Evolutionary conservation across 2,329 filamentous ascomycete species (phyloP), one percentile per base, ranked within the genome.

Genomic region (Calonectria hawksworthii): DNA sequence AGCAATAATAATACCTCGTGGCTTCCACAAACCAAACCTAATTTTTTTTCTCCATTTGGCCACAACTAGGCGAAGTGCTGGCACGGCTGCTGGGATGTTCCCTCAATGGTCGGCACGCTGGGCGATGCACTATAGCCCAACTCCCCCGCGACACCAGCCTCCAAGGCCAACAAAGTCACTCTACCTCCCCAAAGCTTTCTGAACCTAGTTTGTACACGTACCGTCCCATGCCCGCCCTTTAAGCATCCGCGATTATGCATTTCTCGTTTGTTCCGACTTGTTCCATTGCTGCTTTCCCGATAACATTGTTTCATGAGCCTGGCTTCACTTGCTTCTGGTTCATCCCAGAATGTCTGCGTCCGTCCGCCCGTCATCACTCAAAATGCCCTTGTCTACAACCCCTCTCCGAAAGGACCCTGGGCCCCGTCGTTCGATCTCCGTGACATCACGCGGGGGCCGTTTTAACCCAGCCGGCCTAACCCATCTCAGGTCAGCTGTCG

Each of bases 401-500:
- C 72, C 68, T 63, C 68, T 54, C 59, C 51, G 63, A 47, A 68
- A 54, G 47, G 72, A 74, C 72, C 70, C 70, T 73, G 38, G 51
- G 69, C 70, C 64, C 65, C 64, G 74, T 80, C 76, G 67, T 80
- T 78, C 79, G 74, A 79, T 79, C 73, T 76, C 59, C 34, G 75
- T 79, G 74, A 78, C 75, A 80, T 80, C 75, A 79, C 75, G 75
- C 77, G 73, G 64, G 64, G 71, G 66, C 66, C 34, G 56, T 44
- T 36, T 32, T 51, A 65, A 54, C 68, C 26, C 32, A 64, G 47
- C 38, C 38, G 64, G 56, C 36, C 54, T 36, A 70, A 36, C 73
- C 68, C 41, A 51, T 44, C 50, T 41, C 41, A 63, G 59, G 74
- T 64, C 61, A 67, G 63, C 16, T 63, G 66, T 66, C 51, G 61